These are phyloP conservation scores for Pseudogymnoascus sp. DNA, from an alignment of 2,329 filamentous ascomycete genomes.

Conservation along the genomic window DNA sequence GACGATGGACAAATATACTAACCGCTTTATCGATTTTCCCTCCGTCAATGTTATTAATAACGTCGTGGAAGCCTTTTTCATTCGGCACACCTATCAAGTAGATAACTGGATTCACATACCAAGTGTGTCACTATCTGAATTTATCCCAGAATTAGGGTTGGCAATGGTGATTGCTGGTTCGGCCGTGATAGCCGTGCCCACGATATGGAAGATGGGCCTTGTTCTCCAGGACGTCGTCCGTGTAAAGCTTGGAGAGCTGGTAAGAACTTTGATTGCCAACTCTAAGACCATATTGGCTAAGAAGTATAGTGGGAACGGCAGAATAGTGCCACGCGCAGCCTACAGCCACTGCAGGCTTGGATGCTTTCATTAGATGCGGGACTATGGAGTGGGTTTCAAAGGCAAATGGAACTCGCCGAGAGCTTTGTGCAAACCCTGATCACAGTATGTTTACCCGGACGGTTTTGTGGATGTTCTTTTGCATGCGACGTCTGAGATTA, in stretches of 20 bases:
- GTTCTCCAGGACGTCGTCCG: neutral
- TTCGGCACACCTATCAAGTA: neutral
- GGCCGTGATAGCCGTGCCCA: neutral
- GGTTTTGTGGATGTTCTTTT: neutral
- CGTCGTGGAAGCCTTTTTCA: conserved; percentile 1
- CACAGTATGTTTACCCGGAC: neutral
- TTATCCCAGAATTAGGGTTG: neutral
- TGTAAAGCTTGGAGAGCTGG: neutral
- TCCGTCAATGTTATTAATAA: conserved; percentile 1
- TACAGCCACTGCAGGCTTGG: neutral
- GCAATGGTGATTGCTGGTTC: conserved; percentile 1
- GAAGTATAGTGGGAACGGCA: neutral
- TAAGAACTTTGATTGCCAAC: neutral
- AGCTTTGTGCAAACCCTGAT: neutral
- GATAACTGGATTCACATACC: conserved; percentile 1
- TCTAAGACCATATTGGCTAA: neutral
- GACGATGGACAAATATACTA: neutral
- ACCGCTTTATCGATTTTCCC: neutral
- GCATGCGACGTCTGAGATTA: neutral
- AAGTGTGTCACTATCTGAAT: neutral
- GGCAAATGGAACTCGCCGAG: conserved; percentile 7
- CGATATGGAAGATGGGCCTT: conserved; percentile 10
- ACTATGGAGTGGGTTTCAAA: conserved; percentile 7
- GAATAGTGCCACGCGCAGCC: neutral
- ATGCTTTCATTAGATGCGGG: conserved; percentile 7